phyloP scores from a whole-genome alignment of 2,329 filamentous ascomycete genomes.

The Ophiocordyceps australis region DNA sequence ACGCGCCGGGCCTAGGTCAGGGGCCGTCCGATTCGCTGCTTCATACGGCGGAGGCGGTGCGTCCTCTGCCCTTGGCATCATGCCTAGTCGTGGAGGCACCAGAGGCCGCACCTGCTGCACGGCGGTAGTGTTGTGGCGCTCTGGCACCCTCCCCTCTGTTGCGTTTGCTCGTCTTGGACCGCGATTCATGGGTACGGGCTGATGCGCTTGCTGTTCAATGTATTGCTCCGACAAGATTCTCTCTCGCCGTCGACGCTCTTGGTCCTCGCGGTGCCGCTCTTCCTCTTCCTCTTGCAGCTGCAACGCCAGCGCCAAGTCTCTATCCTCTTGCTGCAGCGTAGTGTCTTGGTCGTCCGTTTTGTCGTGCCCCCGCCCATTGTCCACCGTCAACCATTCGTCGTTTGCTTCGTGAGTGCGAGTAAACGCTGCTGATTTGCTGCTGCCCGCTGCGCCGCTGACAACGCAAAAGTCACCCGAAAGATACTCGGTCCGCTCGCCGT shows the following conservation, averaged over 20 bases:
- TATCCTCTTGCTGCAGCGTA: slow-evolving; percentile 52
- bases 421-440: slow-evolving; percentile 5
- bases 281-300: slow-evolving; percentile 94
- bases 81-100: slow-evolving; percentile 16
- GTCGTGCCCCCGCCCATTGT: slow-evolving; percentile 12
- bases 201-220: slow-evolving; percentile 43
- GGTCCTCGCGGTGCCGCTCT: slow-evolving; percentile 49
- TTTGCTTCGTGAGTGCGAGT: slow-evolving; percentile 4
- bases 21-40: too few species aligned
- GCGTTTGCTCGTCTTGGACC: slow-evolving; percentile 3
- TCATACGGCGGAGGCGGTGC: slow-evolving; percentile 41
- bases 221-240: slow-evolving; percentile 50
- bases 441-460: slow-evolving; percentile 47
- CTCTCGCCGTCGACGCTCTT: slow-evolving; percentile 45
- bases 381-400: slow-evolving; percentile 36
- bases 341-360: slow-evolving; percentile 9
- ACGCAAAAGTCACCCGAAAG: slow-evolving; percentile 80
- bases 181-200: slow-evolving; percentile 9
- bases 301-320: slow-evolving; percentile 72
- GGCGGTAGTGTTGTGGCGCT: slow-evolving; percentile 9
- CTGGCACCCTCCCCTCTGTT: slow-evolving; percentile 2
- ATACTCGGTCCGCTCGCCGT: slow-evolving; percentile 65
- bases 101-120: slow-evolving; percentile 23
- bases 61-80: slow-evolving; percentile 23
- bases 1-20: slow-evolving; percentile 30